Percentiles rank a stretch among this genome's conserved stretches.
Conservation (phyloP, 2,329 filamentous ascomycete species). For the Graphilbum ipis-grandicollis region DNA sequence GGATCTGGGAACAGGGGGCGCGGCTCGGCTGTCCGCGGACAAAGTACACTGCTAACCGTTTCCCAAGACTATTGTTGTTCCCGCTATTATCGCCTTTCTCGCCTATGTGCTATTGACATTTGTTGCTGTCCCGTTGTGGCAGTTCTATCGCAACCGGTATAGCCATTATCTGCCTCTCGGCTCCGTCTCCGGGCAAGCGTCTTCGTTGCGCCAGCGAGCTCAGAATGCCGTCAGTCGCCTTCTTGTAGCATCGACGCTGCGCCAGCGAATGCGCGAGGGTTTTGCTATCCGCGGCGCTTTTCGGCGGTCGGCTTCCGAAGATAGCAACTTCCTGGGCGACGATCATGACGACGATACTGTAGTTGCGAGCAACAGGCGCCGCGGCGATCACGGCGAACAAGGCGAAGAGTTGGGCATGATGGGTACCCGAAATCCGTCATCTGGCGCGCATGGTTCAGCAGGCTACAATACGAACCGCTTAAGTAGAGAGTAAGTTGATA, state of each 20-base stretch:
- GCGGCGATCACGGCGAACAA: slow-evolving; percentile 27
- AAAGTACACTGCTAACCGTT: no score
- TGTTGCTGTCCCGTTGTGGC: slow-evolving; percentile 50
- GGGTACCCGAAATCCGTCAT: slow-evolving; percentile 16
- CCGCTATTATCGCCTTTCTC: slow-evolving; percentile 51
- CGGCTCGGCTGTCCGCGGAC: no score
- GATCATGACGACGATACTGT: slow-evolving; percentile 24
- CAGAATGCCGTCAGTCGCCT: slow-evolving; percentile 21
- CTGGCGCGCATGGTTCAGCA: slow-evolving; percentile 12
- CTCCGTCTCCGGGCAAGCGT: slow-evolving; percentile 38
- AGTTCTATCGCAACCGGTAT: slow-evolving; percentile 52
- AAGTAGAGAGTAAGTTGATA: slow-evolving; percentile 48
- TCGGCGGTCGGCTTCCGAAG: slow-evolving; percentile 15
- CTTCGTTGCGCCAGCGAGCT: slow-evolving; percentile 33
- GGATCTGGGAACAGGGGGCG: background rate
- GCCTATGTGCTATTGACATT: slow-evolving; percentile 51
- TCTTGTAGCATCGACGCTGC: slow-evolving; percentile 30
- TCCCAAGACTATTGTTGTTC: slow-evolving; percentile 48
- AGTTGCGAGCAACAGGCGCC: background rate
- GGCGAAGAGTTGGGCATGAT: slow-evolving; percentile 51
- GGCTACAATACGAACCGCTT: slow-evolving; percentile 41
- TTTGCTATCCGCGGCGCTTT: slow-evolving; percentile 15
- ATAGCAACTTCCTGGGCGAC: slow-evolving; percentile 20
- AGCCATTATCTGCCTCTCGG: slow-evolving; percentile 58
- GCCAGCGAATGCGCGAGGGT: slow-evolving; percentile 21